Evolutionary conservation across 805 yeast genomes (phyloP), one percentile per base, ranked within the genome.

Genomic region (Lipomyces orientalis): DNA sequence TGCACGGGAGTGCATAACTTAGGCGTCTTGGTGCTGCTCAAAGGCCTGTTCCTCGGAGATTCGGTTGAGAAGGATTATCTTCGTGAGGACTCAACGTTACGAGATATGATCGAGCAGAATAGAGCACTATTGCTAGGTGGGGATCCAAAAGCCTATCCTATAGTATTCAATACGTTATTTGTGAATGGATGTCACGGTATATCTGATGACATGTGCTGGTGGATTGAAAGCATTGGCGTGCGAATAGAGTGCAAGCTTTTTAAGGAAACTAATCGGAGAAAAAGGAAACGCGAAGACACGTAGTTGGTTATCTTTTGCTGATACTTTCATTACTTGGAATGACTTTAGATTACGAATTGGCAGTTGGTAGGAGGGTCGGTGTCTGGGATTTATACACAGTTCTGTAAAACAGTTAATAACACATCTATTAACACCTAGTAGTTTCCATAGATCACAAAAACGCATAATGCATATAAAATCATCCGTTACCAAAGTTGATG

Each of bases 11-110:
- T 64, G 4, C 22, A 35, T n/a, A 58, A 64, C 34, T 9, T 19
- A 9, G 66, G 66, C 14, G 34, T 64, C 33, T 54, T 46, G n/a
- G 12, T 64, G 58, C 25, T 63, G 34, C 39, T 58, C n/a, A 31
- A 31, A 5, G 55, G 55, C 31, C 34, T 31, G 55, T 52, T 31
- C 55, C 34, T 31, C 4, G 34, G 22, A 16, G 19, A 16, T 43
- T n/a, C 49, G 34, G 55, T 9, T 52, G 29, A 25, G 8, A 10
- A n/a, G 55, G 29, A 31, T n/a, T 25, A 52, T 22, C 55, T 25
- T 25, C 22, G 29, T 25, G 35, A 31, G 9, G 14, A 25, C 55
- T 52, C 55, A 25, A n/a, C 4, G 16, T 25, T 52, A 16, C 31
- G 34, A 31, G 55, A 52, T 8, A 52, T 25, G 55, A 52, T 52